Conservation (phyloP, 2,329 filamentous ascomycete genomes). For the Aspergillus udagawae region DNA sequence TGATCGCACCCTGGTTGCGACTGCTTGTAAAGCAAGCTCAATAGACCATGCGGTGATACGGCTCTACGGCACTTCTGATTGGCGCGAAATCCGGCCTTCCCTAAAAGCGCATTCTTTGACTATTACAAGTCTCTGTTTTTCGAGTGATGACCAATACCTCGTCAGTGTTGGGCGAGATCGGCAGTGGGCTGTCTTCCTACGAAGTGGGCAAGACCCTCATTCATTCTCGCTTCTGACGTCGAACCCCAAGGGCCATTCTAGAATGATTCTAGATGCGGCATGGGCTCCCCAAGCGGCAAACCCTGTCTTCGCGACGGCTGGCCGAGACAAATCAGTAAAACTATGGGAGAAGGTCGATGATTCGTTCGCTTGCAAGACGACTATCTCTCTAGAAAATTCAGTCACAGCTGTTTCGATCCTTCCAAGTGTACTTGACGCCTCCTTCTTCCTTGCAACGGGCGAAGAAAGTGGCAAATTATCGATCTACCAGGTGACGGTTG, state of each 20-base stretch:
- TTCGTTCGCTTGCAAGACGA: constrained; percentile 51
- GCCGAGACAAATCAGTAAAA: constrained; percentile 80
- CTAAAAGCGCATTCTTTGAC: constrained; percentile 84
- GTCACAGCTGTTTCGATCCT: constrained; percentile 71
- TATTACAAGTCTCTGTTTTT: constrained; percentile 78
- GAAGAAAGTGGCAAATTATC: constrained; percentile 46
- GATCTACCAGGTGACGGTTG: constrained; percentile 36
- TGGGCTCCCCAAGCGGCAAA: constrained; percentile 62
- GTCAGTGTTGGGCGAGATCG: constrained; percentile 88
- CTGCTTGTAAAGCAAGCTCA: constrained; percentile 87
- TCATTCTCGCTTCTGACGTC: constrained; percentile 58
- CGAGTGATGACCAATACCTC: constrained; percentile 65
- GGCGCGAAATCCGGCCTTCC: constrained; percentile 82
- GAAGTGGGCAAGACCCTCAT: constrained; percentile 35
- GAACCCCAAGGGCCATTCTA: constrained; percentile 79
- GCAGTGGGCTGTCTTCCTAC: constrained; percentile 80
- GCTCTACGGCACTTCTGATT: constrained; percentile 78
- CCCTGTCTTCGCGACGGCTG: constrained; percentile 74
- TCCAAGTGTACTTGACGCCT: constrained; percentile 22
- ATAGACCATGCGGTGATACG: constrained; percentile 92
- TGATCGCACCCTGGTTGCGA: constrained; percentile 73
- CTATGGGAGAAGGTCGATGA: constrained; percentile 54
- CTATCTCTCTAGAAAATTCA: constrained; percentile 54
- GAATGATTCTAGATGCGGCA: constrained; percentile 86
- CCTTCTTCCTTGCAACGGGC: constrained; percentile 42